Evolutionary conservation across 1,284 basidiomycete genomes (phyloP).

Genomic region (Cryptococcus neoformans): DNA sequence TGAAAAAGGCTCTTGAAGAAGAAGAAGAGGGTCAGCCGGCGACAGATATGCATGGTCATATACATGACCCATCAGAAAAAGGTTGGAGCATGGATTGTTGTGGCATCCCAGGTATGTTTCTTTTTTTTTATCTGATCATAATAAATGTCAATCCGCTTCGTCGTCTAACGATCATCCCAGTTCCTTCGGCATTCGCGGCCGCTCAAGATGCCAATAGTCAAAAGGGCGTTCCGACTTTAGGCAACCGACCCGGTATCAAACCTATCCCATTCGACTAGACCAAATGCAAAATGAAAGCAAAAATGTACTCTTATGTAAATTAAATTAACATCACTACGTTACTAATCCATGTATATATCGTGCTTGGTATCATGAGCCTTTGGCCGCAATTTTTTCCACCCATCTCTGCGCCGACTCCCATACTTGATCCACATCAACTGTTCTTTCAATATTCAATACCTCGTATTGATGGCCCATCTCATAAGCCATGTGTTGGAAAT

Average conservation of each 20-base stretch:
- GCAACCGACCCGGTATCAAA: slow-evolving; percentile 60
- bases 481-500: slow-evolving; percentile 44
- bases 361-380: background rate
- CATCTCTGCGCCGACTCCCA: slow-evolving; percentile 18
- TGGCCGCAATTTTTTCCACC: slow-evolving; percentile 21
- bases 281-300: too few species aligned
- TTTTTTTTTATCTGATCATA: background rate
- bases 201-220: slow-evolving; percentile 55
- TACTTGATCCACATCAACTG: slow-evolving; percentile 33
- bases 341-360: too few species aligned
- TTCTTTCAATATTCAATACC: slow-evolving; percentile 13
- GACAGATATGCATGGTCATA: slow-evolving; percentile 59
- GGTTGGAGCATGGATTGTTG: slow-evolving; percentile 87
- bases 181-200: slow-evolving; percentile 78
- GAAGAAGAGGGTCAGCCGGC: slow-evolving; percentile 49
- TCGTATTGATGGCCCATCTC: slow-evolving; percentile 33
- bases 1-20: slow-evolving; percentile 43
- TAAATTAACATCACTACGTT: too few species aligned
- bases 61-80: slow-evolving; percentile 58
- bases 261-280: slow-evolving; percentile 77
- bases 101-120: slow-evolving; percentile 63
- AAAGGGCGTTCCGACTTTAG: slow-evolving; percentile 11
- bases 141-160: background rate
- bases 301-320: too few species aligned
- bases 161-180: slow-evolving; percentile 25